These are phyloP conservation scores for Trypanosomatidae sp. DNA, from an alignment of 208 protist species.

Conservation along the genomic window DNA sequence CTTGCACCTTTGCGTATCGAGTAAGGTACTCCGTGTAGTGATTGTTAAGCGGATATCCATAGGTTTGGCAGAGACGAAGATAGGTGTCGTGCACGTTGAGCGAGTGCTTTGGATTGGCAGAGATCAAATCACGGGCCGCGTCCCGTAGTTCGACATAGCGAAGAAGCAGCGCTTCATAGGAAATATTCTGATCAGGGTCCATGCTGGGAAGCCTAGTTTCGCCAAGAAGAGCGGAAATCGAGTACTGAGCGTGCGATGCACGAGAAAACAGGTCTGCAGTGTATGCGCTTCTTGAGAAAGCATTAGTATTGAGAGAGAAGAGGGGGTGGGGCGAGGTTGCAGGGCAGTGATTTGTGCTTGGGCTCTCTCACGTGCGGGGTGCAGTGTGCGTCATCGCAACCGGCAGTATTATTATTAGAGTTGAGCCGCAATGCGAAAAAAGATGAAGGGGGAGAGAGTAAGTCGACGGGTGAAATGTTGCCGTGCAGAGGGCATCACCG, in stretches of 20 bases:
- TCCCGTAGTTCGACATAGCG: slow-evolving; percentile 7
- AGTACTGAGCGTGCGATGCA: neutral
- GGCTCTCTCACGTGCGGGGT: neutral
- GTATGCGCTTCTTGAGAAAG: neutral
- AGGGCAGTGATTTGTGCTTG: neutral
- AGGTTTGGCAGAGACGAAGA: slow-evolving; percentile 1
- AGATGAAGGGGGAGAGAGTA: neutral
- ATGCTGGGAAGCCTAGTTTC: neutral
- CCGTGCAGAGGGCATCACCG: neutral
- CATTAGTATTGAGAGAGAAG: neutral
- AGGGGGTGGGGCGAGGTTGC: neutral
- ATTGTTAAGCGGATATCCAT: slow-evolving; percentile 1
- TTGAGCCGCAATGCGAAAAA: neutral
- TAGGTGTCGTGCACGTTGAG: slow-evolving; percentile 11
- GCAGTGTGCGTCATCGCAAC: neutral
- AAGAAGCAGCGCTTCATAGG: slow-evolving; percentile 1
- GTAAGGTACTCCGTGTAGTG: slow-evolving; percentile 7
- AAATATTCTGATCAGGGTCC: neutral
- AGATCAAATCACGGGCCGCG: slow-evolving; percentile 4
- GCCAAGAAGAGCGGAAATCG: too few species aligned
- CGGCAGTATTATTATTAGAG: neutral
- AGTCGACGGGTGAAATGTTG: slow-evolving; percentile 5
- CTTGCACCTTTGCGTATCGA: slow-evolving; percentile 5
- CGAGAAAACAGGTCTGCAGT: neutral
- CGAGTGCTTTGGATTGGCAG: slow-evolving; percentile 3